These are phyloP conservation scores for Syzygium grande DNA, from an alignment of 345 rosid genomes.

Conservation along the genomic window DNA sequence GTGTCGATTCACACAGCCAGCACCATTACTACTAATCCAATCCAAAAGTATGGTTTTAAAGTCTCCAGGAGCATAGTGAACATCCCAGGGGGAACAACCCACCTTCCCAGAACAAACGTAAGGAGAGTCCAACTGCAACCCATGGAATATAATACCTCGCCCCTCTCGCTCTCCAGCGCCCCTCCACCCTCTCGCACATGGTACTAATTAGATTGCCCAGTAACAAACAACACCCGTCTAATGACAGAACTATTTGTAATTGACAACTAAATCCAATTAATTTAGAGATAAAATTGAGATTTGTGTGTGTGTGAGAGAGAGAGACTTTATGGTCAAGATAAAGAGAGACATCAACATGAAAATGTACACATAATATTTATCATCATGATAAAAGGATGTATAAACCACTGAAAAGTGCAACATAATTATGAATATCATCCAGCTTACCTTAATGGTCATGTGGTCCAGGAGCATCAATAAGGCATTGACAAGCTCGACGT, in stretches of 20 bases:
- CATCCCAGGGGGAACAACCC: neutral
- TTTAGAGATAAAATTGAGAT: neutral
- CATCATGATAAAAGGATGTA: neutral
- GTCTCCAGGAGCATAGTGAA: neutral
- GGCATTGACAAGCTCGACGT: neutral
- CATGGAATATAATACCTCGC: neutral
- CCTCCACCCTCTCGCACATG: neutral
- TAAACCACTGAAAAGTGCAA: neutral
- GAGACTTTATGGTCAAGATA: neutral
- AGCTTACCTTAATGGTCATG: neutral
- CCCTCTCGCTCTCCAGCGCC: neutral
- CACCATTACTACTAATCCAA: neutral
- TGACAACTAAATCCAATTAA: neutral
- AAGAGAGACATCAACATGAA: neutral
- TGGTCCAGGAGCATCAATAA: neutral
- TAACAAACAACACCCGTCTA: neutral
- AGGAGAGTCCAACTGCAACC: neutral
- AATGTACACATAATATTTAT: neutral
- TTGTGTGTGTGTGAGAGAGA: neutral
- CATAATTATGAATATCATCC: neutral
- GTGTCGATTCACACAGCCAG: neutral
- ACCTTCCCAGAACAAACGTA: neutral
- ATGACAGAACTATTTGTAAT: neutral
- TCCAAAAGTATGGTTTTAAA: neutral
- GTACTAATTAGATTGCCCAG: neutral